A percentile compares a stretch with the other conserved stretches of the same genome.
phyloP scores from a whole-genome alignment of 257 asterid species.

The Parsonsia alboflavescens region DNA sequence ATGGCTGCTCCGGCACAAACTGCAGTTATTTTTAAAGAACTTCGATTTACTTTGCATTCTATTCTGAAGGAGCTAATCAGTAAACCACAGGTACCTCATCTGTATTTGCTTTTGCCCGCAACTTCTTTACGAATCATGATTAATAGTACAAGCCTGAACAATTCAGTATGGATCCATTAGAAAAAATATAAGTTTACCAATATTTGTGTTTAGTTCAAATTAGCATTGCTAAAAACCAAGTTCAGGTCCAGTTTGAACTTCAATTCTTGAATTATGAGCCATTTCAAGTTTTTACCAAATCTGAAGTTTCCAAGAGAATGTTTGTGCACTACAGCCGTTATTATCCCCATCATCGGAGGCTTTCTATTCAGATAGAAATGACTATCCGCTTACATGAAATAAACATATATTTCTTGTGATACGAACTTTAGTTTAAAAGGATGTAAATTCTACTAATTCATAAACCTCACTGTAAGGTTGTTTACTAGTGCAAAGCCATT shows the following conservation, averaged over 20 bases:
- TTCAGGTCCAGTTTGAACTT: not conserved
- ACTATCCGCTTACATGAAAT: too few relatives aligned
- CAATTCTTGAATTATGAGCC: not conserved
- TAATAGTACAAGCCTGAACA: not conserved
- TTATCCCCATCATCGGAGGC: too few relatives aligned
- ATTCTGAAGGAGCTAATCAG: conserved; percentile 78
- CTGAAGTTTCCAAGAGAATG: not conserved
- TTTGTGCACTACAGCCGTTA: too few relatives aligned
- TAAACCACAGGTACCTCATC: conserved; percentile 66
- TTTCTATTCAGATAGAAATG: too few relatives aligned
- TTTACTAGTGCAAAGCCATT: too few relatives aligned
- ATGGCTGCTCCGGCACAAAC: conserved; percentile 92
- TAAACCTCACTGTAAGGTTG: too few relatives aligned
- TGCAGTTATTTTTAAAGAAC: conserved; percentile 89
- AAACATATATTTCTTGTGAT: too few relatives aligned
- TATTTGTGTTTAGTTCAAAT: not conserved
- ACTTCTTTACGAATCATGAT: not conserved
- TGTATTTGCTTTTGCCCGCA: conserved; percentile 1
- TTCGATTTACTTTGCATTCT: conserved; percentile 69
- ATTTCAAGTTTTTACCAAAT: not conserved
- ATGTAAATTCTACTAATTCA: too few relatives aligned
- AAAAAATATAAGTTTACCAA: not conserved
- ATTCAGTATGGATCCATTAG: not conserved
- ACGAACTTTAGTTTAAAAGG: too few relatives aligned
- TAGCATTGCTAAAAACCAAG: not conserved